Percentiles rank a stretch among this genome's conserved stretches.
These are phyloP conservation scores for Hyphopichia burtonii DNA, from an alignment of 1,139 yeast species.

Conservation along the genomic window DNA sequence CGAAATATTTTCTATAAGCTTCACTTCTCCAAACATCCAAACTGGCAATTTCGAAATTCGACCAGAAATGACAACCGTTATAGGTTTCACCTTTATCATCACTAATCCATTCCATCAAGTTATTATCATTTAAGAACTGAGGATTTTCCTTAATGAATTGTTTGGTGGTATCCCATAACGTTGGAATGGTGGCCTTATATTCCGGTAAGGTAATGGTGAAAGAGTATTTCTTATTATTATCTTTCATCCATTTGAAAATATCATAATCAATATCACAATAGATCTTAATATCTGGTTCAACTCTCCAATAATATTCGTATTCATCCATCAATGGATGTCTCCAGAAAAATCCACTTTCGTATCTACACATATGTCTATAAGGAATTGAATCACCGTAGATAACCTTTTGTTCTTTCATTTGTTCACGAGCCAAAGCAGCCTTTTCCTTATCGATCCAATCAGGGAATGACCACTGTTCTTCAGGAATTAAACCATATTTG, in stretches of 20 bases:
- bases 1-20: slow-evolving; percentile 68
- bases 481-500: slow-evolving; percentile 44
- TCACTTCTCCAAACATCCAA: slow-evolving; percentile 72
- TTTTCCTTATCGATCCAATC: slow-evolving; percentile 56
- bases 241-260: slow-evolving; percentile 77
- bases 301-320: slow-evolving; percentile 91
- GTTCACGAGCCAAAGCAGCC: slow-evolving; percentile 52
- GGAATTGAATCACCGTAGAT: slow-evolving; percentile 62
- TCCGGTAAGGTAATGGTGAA: slow-evolving; percentile 85
- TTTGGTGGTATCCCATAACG: slow-evolving; percentile 78
- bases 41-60: slow-evolving; percentile 79
- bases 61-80: slow-evolving; percentile 87
- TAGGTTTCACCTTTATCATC: slow-evolving; percentile 67
- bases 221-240: slow-evolving; percentile 69
- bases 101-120: slow-evolving; percentile 70
- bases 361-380: slow-evolving; percentile 89
- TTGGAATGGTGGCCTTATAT: slow-evolving; percentile 74
- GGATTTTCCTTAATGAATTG: slow-evolving; percentile 65
- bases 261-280: slow-evolving; percentile 83
- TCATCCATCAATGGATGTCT: slow-evolving; percentile 69
- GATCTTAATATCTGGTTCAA: slow-evolving; percentile 80
- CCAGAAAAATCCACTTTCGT: slow-evolving; percentile 86
- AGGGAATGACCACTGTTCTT: slow-evolving; percentile 54
- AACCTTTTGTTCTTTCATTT: slow-evolving; percentile 50
- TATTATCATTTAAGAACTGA: slow-evolving; percentile 61